Evolutionary conservation across 2,329 filamentous ascomycete genomes (phyloP).

Genomic region (Aureobasidium melanogenum): DNA sequence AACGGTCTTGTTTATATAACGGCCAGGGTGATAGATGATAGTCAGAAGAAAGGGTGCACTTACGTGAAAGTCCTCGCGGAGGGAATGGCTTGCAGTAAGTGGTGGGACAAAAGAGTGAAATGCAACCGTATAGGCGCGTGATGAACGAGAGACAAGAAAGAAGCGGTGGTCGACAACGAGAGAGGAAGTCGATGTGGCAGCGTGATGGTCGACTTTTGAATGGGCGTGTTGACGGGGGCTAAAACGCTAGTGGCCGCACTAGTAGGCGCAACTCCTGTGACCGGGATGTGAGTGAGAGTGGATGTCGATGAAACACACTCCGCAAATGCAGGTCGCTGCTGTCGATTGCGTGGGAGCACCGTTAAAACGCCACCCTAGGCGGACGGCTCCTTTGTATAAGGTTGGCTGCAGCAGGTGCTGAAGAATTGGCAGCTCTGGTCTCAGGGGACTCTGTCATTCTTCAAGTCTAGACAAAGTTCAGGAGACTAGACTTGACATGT

Average conservation of each 20-base stretch:
- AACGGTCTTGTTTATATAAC: conserved; percentile 11
- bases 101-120: conserved; percentile 13
- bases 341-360: conserved; percentile 6
- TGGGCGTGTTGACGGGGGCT: background rate
- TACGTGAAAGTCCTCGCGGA: conserved; percentile 15
- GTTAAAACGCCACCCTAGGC: conserved; percentile 1
- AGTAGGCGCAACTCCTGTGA: background rate
- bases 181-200: conserved; percentile 7
- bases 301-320: conserved; percentile 9
- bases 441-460: conserved; percentile 6
- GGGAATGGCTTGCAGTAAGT: conserved; percentile 11
- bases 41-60: conserved; percentile 5
- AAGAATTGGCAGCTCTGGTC: background rate
- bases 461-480: conserved; percentile 9
- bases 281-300: background rate
- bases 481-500: conserved; percentile 7
- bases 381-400: conserved; percentile 11
- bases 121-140: conserved; percentile 15
- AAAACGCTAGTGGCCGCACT: conserved; percentile 11
- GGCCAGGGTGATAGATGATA: background rate
- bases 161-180: conserved; percentile 10
- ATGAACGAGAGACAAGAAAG: conserved; percentile 17
- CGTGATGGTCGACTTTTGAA: conserved; percentile 13
- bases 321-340: conserved; percentile 6
- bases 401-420: background rate